Percentiles rank a stretch among this genome's conserved stretches.
These are phyloP conservation scores for Fusarium liriodendri DNA, from an alignment of 2,329 filamentous ascomycete species.

Conservation along the genomic window DNA sequence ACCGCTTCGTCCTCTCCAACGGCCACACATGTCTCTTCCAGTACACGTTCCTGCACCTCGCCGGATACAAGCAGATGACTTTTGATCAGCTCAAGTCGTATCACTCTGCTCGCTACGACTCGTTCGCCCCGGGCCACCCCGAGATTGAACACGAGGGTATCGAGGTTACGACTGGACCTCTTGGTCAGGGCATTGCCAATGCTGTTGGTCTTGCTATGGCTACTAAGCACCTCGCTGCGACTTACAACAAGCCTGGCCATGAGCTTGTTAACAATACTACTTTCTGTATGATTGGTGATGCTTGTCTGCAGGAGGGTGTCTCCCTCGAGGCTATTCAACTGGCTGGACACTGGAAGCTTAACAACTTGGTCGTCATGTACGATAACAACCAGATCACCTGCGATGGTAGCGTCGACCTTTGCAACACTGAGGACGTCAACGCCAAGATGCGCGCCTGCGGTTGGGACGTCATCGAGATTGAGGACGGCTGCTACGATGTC, in stretches of 20 bases:
- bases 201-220: constrained; percentile 70
- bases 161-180: constrained; percentile 69
- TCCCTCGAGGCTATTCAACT: constrained; percentile 66
- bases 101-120: constrained; percentile 55
- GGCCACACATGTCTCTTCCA: constrained; percentile 67
- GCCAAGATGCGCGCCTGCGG: constrained; percentile 67
- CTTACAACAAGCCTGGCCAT: constrained; percentile 62
- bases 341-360: constrained; percentile 65
- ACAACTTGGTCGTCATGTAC: constrained; percentile 68
- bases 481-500: constrained; percentile 64
- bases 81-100: constrained; percentile 68
- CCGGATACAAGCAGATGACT: constrained; percentile 66
- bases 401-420: constrained; percentile 64
- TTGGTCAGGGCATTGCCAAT: constrained; percentile 71
- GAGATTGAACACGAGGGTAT: constrained; percentile 69
- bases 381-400: constrained; percentile 72
- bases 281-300: constrained; percentile 69
- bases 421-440: constrained; percentile 68
- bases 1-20: constrained; percentile 72
- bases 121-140: constrained; percentile 66
- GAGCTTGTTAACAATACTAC: constrained; percentile 63
- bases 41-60: constrained; percentile 64
- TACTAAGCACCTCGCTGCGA: constrained; percentile 64
- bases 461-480: constrained; percentile 66
- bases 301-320: constrained; percentile 69